Percentiles rank a stretch among this genome's conserved stretches.
These are phyloP conservation scores for Choanephora cucurbitarum DNA, from an alignment of 371 early-diverging fungal species.

Conservation along the genomic window DNA sequence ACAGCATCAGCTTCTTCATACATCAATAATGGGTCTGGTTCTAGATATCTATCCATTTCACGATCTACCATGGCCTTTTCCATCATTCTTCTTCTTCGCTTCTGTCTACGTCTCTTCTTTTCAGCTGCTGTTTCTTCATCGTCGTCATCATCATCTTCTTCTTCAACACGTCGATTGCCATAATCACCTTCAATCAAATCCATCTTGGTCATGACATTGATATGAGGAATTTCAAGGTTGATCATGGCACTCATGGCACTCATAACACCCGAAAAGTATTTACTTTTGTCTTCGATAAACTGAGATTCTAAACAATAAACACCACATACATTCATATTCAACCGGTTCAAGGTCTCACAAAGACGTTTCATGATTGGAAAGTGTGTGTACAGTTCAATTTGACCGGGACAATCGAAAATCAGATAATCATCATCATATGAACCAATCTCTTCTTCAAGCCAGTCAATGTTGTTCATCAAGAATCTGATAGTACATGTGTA, in stretches of 20 bases:
- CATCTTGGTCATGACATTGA: conserved; percentile 98
- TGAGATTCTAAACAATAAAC: conserved; percentile 94
- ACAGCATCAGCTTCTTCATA: conserved; percentile 74
- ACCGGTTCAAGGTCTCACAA: conserved; percentile 68
- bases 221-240: conserved; percentile 93
- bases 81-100: conserved; percentile 35
- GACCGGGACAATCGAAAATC: conserved; percentile 99
- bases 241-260: conserved; percentile 95
- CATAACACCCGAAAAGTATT: conserved; percentile 95
- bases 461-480: conserved; percentile 93
- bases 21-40: conserved; percentile 85
- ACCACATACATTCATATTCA: conserved; percentile 81
- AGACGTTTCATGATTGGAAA: conserved; percentile 90
- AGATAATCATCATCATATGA: conserved; percentile 94
- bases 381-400: conserved; percentile 99
- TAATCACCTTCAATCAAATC: conserved; percentile 77
- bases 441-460: conserved; percentile 92
- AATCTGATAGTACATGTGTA: conserved; percentile 52
- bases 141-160: conserved; percentile 32
- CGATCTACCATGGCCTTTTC: conserved; percentile 45
- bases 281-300: conserved; percentile 92
- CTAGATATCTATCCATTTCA: conserved; percentile 72
- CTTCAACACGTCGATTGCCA: conserved; percentile 33
- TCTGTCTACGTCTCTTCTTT: conserved; percentile 35
- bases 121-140: conserved; percentile 25